A percentile compares a stretch with the other conserved stretches of the same genome.
phyloP scores from a whole-genome alignment of 305 asterid species.

The Solanum hybrid region DNA sequence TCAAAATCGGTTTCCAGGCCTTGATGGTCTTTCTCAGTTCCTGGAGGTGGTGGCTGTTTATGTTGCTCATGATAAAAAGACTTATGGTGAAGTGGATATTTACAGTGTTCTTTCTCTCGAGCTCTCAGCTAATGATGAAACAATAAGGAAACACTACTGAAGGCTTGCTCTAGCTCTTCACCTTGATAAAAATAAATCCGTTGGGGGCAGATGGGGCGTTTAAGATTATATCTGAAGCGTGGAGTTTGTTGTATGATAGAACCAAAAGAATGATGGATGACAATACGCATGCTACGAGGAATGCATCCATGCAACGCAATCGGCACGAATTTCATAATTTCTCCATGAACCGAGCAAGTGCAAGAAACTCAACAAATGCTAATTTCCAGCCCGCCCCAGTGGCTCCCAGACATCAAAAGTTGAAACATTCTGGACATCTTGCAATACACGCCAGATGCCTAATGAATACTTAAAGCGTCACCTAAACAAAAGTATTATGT shows the following conservation, averaged over 20 bases:
- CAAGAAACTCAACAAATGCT: background rate
- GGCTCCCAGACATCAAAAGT: background rate
- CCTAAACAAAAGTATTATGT: constrained; percentile 33
- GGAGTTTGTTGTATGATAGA: constrained; percentile 44
- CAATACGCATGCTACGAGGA: constrained; percentile 11
- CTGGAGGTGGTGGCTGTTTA: constrained; percentile 31
- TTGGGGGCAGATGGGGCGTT: constrained; percentile 55
- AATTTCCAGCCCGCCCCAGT: background rate
- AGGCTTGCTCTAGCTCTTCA: constrained; percentile 46
- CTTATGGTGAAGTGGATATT: constrained; percentile 42
- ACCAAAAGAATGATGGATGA: constrained; percentile 31
- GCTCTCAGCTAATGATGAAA: constrained; percentile 29
- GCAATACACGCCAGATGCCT: background rate
- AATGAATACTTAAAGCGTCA: constrained; percentile 20
- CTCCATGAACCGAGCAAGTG: constrained; percentile 15
- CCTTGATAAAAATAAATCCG: constrained; percentile 57
- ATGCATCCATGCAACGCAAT: constrained; percentile 5
- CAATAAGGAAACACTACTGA: constrained; percentile 27
- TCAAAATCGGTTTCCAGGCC: constrained; percentile 34
- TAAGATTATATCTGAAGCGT: constrained; percentile 43
- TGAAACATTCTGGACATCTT: background rate
- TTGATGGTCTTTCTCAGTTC: constrained; percentile 52
- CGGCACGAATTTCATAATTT: background rate
- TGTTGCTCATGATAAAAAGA: constrained; percentile 31
- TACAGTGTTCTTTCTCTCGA: constrained; percentile 38